Evolutionary conservation across 345 rosid species (phyloP).

Genomic region (Luvunga scandens): DNA sequence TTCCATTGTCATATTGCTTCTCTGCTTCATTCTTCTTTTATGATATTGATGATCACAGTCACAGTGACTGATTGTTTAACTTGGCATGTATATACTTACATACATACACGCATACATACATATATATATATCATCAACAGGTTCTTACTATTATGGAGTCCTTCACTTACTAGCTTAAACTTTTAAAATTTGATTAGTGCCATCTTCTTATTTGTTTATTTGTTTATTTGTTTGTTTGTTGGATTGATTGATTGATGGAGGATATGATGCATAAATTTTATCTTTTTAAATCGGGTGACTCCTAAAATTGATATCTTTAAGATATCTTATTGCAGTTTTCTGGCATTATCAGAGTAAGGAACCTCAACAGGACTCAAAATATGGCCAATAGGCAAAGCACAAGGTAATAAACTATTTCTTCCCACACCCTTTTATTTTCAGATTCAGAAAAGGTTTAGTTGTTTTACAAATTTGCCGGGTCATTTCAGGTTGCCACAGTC

Average conservation of each 20-base stretch:
- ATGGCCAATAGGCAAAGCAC: conserved; percentile 19
- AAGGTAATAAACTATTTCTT: conserved; percentile 11
- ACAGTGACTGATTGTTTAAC: not conserved
- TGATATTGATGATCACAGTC: not conserved
- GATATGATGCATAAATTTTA: not conserved
- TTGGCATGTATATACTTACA: not conserved
- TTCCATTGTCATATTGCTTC: not conserved
- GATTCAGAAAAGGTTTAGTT: not conserved
- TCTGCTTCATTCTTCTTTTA: not conserved
- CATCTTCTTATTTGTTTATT: not conserved
- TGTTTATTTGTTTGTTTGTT: too few relatives aligned
- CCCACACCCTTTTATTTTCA: not conserved
- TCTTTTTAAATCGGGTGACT: not conserved
- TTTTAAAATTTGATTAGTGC: not conserved
- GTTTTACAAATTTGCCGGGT: not conserved
- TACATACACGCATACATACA: not conserved
- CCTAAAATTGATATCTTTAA: not conserved
- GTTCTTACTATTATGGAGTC: not conserved
- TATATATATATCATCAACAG: not conserved
- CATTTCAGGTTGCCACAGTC: conserved; percentile 32
- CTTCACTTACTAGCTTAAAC: not conserved
- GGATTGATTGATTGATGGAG: too few relatives aligned
- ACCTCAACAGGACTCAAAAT: not conserved
- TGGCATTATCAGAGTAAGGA: not conserved
- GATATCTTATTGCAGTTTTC: not conserved